Evolutionary conservation across 2,329 filamentous ascomycete species (phyloP).

Genomic region (Westerdykella sp.): DNA sequence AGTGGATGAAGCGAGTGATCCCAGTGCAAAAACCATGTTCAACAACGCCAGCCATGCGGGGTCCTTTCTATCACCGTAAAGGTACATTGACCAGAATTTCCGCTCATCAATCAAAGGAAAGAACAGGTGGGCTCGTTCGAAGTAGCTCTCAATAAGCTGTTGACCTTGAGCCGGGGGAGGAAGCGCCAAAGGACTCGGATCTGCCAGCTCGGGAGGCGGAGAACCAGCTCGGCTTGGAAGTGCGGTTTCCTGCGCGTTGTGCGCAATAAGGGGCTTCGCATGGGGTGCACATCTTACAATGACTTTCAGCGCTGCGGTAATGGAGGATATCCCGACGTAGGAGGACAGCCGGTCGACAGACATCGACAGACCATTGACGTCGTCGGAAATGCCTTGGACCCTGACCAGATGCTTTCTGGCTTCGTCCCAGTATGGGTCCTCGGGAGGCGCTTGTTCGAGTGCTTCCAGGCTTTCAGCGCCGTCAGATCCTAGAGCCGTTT

Average conservation of each 20-base stretch:
- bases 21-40: conserved; percentile 72
- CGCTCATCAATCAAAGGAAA: conserved; percentile 69
- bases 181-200: conserved; percentile 39
- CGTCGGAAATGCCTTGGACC: conserved; percentile 55
- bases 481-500: conserved; percentile 39
- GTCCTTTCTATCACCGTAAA: conserved; percentile 58
- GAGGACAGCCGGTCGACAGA: conserved; percentile 56
- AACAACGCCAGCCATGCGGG: conserved; percentile 65
- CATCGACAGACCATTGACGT: conserved; percentile 62
- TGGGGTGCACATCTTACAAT: conserved; percentile 54
- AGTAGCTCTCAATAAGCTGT: conserved; percentile 67
- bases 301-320: conserved; percentile 67
- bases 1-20: conserved; percentile 63
- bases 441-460: conserved; percentile 63
- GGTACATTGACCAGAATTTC: conserved; percentile 60
- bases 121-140: conserved; percentile 65
- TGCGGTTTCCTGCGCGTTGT: conserved; percentile 36
- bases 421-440: conserved; percentile 63
- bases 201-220: conserved; percentile 30
- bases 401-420: conserved; percentile 40
- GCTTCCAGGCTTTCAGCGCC: conserved; percentile 50
- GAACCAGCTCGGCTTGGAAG: conserved; percentile 32
- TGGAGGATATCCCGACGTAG: conserved; percentile 68
- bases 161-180: conserved; percentile 59
- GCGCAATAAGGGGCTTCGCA: conserved; percentile 43